Conservation (phyloP, 2,329 filamentous ascomycete genomes). For the Trichoderma koningii region DNA sequence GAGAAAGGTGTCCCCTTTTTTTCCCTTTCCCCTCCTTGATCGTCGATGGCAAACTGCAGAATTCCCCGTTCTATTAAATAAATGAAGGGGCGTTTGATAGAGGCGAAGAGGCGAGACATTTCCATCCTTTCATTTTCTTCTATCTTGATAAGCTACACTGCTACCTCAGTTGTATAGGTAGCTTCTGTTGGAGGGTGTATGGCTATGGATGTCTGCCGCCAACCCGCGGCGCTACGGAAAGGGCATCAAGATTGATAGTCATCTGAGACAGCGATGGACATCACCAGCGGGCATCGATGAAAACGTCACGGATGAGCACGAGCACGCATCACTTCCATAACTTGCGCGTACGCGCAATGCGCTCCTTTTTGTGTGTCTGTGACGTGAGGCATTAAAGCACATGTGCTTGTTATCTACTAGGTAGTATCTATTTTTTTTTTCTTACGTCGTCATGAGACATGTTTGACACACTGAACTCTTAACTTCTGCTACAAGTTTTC, state of each 20-base stretch:
- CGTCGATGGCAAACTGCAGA: not conserved
- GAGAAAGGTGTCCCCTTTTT: too few relatives aligned
- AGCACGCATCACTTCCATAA: not conserved
- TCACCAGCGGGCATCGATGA: not conserved
- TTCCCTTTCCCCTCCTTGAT: not conserved
- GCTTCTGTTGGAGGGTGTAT: too few relatives aligned
- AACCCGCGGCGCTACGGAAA: too few relatives aligned
- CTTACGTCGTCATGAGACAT: not conserved
- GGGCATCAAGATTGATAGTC: not conserved
- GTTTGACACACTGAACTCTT: not conserved
- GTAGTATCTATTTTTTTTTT: too few relatives aligned
- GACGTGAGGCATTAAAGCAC: slow-evolving; percentile 12
- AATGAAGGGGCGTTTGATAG: too few relatives aligned
- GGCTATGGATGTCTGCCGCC: too few relatives aligned
- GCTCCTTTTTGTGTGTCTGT: not conserved
- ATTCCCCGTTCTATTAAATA: too few relatives aligned
- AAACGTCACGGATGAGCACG: not conserved
- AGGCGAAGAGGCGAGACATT: too few relatives aligned
- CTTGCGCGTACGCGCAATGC: not conserved
- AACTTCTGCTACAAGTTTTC: not conserved
- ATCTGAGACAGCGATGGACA: slow-evolving; percentile 11
- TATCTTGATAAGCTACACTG: too few relatives aligned
- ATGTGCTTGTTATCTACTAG: not conserved
- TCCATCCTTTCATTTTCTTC: too few relatives aligned
- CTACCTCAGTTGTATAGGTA: too few relatives aligned